Conservation (phyloP, 2,329 filamentous ascomycete genomes). For the Aspergillus calidoustus region DNA sequence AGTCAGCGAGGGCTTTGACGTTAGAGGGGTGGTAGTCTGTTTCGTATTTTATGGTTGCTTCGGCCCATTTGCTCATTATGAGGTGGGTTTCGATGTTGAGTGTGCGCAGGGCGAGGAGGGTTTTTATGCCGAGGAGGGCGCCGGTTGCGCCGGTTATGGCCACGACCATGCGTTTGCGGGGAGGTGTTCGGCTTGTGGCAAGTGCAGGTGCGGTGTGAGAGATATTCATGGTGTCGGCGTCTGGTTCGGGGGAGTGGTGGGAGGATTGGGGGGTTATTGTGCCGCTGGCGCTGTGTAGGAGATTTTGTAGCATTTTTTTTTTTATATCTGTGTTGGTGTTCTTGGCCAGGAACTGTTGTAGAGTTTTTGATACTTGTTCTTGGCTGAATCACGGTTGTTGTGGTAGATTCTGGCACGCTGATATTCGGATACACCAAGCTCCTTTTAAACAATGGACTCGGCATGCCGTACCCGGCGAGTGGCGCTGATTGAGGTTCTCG, state of each 20-base stretch:
- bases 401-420: too few relatives aligned
- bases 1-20: conserved; percentile 45
- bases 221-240: conserved; percentile 1
- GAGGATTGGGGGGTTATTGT: conserved; percentile 8
- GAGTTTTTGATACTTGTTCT: neutral
- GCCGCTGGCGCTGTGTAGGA: conserved; percentile 1
- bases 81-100: conserved; percentile 56
- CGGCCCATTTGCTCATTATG: conserved; percentile 56
- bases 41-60: conserved; percentile 54
- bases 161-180: conserved; percentile 47
- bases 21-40: conserved; percentile 45
- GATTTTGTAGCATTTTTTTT: conserved; percentile 3
- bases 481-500: neutral
- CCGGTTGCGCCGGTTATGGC: conserved; percentile 58
- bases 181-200: neutral
- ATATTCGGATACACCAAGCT: too few relatives aligned
- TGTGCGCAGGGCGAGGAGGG: conserved; percentile 46
- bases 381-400: neutral
- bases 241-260: conserved; percentile 8
- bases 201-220: neutral
- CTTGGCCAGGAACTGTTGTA: neutral
- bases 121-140: conserved; percentile 48
- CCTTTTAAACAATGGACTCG: too few relatives aligned
- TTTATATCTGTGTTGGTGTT: neutral
- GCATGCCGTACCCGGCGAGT: neutral